A percentile compares a stretch with the other conserved stretches of the same genome.
Evolutionary conservation across 805 yeast genomes (phyloP).

Genomic region (Candida dajiaensis): DNA sequence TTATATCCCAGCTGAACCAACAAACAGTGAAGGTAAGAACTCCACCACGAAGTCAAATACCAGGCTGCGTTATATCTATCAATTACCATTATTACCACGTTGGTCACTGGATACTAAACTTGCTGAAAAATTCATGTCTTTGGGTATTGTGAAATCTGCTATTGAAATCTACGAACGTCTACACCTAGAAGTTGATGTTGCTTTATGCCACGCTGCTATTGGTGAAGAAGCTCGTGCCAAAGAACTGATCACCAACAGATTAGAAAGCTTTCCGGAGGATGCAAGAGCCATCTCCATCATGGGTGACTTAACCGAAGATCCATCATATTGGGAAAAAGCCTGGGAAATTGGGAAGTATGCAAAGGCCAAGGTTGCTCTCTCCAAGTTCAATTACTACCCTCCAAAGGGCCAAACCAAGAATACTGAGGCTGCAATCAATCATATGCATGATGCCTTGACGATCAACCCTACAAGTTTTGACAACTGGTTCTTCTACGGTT

Average conservation of each 20-base stretch:
- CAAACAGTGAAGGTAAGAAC: conserved; percentile 18
- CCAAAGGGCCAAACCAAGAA: conserved; percentile 56
- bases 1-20: conserved; percentile 37
- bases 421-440: conserved; percentile 47
- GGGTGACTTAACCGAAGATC: conserved; percentile 81
- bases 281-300: conserved; percentile 78
- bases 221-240: conserved; percentile 70
- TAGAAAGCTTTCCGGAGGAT: conserved; percentile 57
- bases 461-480: conserved; percentile 70
- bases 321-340: conserved; percentile 71
- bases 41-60: conserved; percentile 27
- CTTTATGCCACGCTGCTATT: conserved; percentile 82
- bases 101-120: conserved; percentile 79
- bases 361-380: conserved; percentile 79
- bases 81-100: conserved; percentile 70
- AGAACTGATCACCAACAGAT: conserved; percentile 46
- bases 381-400: conserved; percentile 64
- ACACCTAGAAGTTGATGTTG: conserved; percentile 72
- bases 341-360: conserved; percentile 85
- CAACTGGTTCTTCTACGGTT: conserved; percentile 91
- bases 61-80: conserved; percentile 66
- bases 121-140: conserved; percentile 80
- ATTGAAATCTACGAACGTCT: conserved; percentile 82
- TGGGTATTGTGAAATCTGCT: conserved; percentile 84
- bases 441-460: conserved; percentile 68